Evolutionary conservation across 345 rosid species (phyloP).

Genomic region (Brassica napus): DNA sequence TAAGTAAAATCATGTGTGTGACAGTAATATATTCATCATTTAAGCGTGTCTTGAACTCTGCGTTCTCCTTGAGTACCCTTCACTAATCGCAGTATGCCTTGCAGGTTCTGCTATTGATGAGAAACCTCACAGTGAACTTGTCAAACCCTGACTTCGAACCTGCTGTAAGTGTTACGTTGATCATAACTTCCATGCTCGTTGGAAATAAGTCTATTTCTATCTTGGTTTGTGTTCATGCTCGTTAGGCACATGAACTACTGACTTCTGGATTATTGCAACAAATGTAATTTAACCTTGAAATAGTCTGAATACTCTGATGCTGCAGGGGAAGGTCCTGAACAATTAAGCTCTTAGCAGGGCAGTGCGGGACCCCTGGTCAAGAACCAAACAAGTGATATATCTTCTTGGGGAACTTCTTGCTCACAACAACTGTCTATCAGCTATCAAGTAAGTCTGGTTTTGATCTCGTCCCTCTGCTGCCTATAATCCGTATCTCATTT

Average conservation of each 20-base stretch:
- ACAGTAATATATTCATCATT: background rate
- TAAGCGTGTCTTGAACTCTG: constrained; percentile 1
- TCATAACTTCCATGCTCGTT: background rate
- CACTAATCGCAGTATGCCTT: constrained; percentile 22
- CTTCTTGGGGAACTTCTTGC: constrained; percentile 26
- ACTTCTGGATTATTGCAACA: constrained; percentile 6
- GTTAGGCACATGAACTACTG: background rate
- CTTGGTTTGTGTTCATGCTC: background rate
- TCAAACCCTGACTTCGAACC: constrained; percentile 88
- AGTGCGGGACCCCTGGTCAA: constrained; percentile 41
- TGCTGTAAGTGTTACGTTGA: constrained; percentile 60
- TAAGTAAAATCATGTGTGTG: background rate
- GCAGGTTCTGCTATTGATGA: constrained; percentile 91
- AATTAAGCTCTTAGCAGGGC: constrained; percentile 43
- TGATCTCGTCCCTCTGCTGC: background rate
- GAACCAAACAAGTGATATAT: constrained; percentile 39
- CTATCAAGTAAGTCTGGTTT: constrained; percentile 27
- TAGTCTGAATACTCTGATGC: constrained; percentile 42
- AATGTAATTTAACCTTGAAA: constrained; percentile 34
- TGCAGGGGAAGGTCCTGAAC: constrained; percentile 54
- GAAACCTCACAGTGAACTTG: constrained; percentile 88
- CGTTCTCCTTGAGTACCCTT: constrained; percentile 1
- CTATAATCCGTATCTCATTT: constrained; percentile 1
- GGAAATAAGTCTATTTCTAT: background rate
- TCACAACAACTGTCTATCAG: constrained; percentile 25